Evolutionary conservation across 768 basidiomycete genomes (phyloP), one percentile per base, ranked within the genome.

Genomic region (Leccinum incarnatum): DNA sequence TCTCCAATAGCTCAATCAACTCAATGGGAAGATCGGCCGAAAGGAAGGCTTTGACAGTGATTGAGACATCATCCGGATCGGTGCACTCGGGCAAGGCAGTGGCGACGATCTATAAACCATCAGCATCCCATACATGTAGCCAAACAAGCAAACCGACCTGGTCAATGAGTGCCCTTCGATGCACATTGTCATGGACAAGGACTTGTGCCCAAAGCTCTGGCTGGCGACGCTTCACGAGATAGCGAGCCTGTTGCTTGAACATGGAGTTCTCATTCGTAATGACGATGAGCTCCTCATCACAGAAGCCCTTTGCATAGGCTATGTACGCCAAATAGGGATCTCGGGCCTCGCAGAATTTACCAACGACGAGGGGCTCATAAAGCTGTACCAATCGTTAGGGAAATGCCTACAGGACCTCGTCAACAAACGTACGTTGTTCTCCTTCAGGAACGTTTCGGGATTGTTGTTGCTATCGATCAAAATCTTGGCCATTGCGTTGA

Each of bases 241-340:
- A 99, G 29, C 97, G 89, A 54, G 97, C 93, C 75, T 98, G 97
- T 69, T 99, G 96, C 77, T 98, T 99, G 84, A 95, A 99, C 97
- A 99, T 99, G 12, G 95, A 88, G 78, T 99, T 99, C 64, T 96
- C 95, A 71, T 98, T 98, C 51, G 97, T 98, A 73, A 99, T 96
- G 21, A 85, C 74, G 69, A 99, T 95, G 59, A 99, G 83, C 75
- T 99, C 97, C 5, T 98, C 94, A 64, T 99, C 97, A 71, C 97
- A 99, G 75, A 98, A 90, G 57, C 97, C 97, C 73, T 98, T 98
- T 37, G 97, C 97, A 70, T 98, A 99, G 0, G 97, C 97, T 66
- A 99, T 98, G 77, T 96, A 99, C 23, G 97, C 97, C 58, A 99
- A 81, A 77, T 97, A 98, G 1, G 97, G 97, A 72, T 99, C 97